Evolutionary conservation across 139 green algal species (phyloP).

Genomic region (Chlorella sorokiniana): DNA sequence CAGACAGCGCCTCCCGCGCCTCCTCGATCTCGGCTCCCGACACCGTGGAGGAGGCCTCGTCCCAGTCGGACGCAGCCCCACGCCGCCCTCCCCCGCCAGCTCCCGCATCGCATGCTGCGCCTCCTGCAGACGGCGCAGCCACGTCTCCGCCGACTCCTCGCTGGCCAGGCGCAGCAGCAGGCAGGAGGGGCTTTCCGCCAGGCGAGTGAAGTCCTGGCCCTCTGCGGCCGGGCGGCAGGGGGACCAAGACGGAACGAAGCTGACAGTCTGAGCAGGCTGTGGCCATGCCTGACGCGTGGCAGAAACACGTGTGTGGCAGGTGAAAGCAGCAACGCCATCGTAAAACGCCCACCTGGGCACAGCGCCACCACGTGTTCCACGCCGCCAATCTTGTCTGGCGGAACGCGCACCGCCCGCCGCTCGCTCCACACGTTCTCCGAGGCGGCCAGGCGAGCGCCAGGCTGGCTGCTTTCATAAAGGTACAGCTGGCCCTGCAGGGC

Average conservation of each 20-base stretch:
- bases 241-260: neutral
- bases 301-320: too few relatives aligned
- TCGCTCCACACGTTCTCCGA: constrained; percentile 41
- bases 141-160: constrained; percentile 37
- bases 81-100: constrained; percentile 17
- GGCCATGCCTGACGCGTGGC: too few relatives aligned
- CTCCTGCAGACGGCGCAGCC: constrained; percentile 32
- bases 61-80: constrained; percentile 33
- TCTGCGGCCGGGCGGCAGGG: neutral
- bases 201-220: constrained; percentile 6
- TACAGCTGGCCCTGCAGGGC: constrained; percentile 51
- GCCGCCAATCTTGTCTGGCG: constrained; percentile 39
- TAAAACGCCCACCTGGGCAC: constrained; percentile 15
- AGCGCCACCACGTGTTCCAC: constrained; percentile 50
- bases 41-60: constrained; percentile 32
- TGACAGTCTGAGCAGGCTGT: neutral
- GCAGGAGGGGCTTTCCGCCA: constrained; percentile 29
- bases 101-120: constrained; percentile 39
- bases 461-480: constrained; percentile 45
- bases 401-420: constrained; percentile 36
- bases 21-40: constrained; percentile 34
- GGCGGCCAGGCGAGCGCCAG: neutral
- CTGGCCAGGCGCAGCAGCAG: constrained; percentile 43
- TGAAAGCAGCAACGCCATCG: too few relatives aligned
- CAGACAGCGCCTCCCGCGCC: neutral